Evolutionary conservation across 345 rosid species (phyloP), one percentile per base, ranked within the genome.

Genomic region (Melastoma malabathricum): DNA sequence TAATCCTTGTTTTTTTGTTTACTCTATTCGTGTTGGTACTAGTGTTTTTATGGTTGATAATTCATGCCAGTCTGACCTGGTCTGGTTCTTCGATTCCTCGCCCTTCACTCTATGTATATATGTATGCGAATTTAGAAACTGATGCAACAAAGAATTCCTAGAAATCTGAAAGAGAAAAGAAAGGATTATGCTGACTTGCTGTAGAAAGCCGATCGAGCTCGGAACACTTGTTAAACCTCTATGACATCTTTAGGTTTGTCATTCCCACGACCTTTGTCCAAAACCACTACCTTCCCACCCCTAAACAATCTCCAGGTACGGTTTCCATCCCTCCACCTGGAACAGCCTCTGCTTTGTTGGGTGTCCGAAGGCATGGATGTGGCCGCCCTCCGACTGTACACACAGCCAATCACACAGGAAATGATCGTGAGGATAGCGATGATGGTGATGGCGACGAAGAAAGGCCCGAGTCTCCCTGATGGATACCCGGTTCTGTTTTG

Each of bases 381-480:
- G 45, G 6, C 60, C 15, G 50, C 25, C 22, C 64, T 47, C 8
- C 70, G 70, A 34, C 66, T 67, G 62, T 71, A 86, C 18, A 62
- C 59, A n/a, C 83, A 65, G 16, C 89, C 87, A 51, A 81, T 29
- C 41, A 77, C 47, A 48, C 96, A 87, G 1, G 93, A 81, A 60
- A 72, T 29, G 34, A 81, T 58, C 0, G 89, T 68, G 15, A 83
- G 73, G 66, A 83, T 47, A 3, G 65, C 49, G 0, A 83, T 60
- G 47, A 77, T 73, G 14, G 83, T 83, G 47, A 87, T 72, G 46
- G 75, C 83, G 0, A 64, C 84, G 10, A 87, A 73, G 72, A 87
- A 83, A 0, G 87, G 89, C n/a, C 87, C 82, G 6, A 81, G 71
- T 34, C 93, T 73, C 16, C 89, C 84, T 1, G 81, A 68, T 4